A percentile compares a stretch with the other conserved stretches of the same genome.
Conservation (phyloP, 495 filamentous ascomycete genomes). For the Xylaria bambusicola region DNA sequence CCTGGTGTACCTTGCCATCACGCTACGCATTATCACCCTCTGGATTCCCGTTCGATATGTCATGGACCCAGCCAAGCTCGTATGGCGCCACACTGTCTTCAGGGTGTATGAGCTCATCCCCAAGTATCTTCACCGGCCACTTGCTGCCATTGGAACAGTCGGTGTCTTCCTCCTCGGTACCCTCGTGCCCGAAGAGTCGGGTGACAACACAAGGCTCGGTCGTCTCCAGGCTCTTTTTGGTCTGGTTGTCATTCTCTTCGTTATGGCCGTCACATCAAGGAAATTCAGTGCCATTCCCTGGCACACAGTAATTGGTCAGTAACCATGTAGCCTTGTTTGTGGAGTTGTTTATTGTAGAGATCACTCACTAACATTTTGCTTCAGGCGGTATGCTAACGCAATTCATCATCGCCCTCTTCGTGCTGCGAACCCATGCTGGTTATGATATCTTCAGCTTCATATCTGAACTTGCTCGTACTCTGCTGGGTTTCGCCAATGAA, state of each 20-base stretch:
- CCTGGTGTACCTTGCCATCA: slow-evolving; percentile 75
- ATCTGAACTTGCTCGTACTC: slow-evolving; percentile 63
- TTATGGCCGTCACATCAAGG: slow-evolving; percentile 68
- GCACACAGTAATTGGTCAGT: slow-evolving; percentile 75
- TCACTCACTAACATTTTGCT: slow-evolving; percentile 10
- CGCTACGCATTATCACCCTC: slow-evolving; percentile 70
- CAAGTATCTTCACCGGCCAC: slow-evolving; percentile 58
- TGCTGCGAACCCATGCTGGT: slow-evolving; percentile 73
- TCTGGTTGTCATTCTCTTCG: slow-evolving; percentile 67
- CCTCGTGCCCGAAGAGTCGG: slow-evolving; percentile 67
- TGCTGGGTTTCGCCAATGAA: slow-evolving; percentile 70
- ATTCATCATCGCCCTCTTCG: slow-evolving; percentile 85
- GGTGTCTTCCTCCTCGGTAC: slow-evolving; percentile 73
- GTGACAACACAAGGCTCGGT: slow-evolving; percentile 75
- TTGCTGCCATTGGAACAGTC: slow-evolving; percentile 60
- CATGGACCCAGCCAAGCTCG: slow-evolving; percentile 61
- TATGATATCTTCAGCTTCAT: slow-evolving; percentile 90
- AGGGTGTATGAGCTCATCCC: slow-evolving; percentile 60
- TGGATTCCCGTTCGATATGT: slow-evolving; percentile 68
- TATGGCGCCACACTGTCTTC: slow-evolving; percentile 66
- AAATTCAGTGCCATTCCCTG: slow-evolving; percentile 72
- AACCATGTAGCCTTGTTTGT: background rate
- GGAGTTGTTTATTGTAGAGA: no score
- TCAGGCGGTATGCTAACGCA: slow-evolving; percentile 75
- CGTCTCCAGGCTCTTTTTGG: slow-evolving; percentile 82